Base-by-base conservation (phyloP, 352 stramenopile species). In the Phytophthora colocasiae region DNA sequence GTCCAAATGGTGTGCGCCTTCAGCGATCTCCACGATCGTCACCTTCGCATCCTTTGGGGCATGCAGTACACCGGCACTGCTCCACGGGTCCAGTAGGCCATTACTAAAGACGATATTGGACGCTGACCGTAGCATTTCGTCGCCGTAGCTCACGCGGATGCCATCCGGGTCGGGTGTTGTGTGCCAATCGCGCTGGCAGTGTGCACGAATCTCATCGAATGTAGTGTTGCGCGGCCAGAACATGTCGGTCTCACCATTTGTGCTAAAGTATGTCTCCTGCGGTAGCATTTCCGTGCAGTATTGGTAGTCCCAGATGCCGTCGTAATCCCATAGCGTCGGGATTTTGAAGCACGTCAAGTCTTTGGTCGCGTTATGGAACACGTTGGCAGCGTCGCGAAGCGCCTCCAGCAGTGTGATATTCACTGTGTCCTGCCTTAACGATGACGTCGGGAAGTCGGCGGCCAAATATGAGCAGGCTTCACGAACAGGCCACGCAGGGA, bases 71-170 rank as follows among this genome's bases (percentile, higher is more conserved):
- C 95, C 96, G 6, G 83, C 94, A 34, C 86, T 87, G 66, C 79
- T 91, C 96, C 96, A 99, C 5, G 96, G 96, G 62, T 99, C 96
- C 5, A 98, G 69, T 14, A 95, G 69, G 12, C 96, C 96, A 71
- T 98, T 98, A 52, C 90, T 98, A 53, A 98, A 98, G 14, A 99
- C 88, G 55, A 99, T 98, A 60, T 98, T 98, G 31, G 92, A 97
- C 22, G 80, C 81, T 6, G 63, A 77, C 2, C 76, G 69, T 29
- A 96, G 55, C 38, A 75, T 48, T 15, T 63, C 68, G 47, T 93
- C 87, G 27, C 90, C 90, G 57, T 95, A 97, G 50, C 71, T 84
- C 31, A 88, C 76, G 39, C 85, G 85, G 49, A 94, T 92, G 65
- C 80, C 91, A 43, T 90, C 50, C n/a, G 85, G 81, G 36, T 94